Evolutionary conservation across 495 filamentous ascomycete genomes (phyloP).

Genomic region (Lineolata rhizophorae): DNA sequence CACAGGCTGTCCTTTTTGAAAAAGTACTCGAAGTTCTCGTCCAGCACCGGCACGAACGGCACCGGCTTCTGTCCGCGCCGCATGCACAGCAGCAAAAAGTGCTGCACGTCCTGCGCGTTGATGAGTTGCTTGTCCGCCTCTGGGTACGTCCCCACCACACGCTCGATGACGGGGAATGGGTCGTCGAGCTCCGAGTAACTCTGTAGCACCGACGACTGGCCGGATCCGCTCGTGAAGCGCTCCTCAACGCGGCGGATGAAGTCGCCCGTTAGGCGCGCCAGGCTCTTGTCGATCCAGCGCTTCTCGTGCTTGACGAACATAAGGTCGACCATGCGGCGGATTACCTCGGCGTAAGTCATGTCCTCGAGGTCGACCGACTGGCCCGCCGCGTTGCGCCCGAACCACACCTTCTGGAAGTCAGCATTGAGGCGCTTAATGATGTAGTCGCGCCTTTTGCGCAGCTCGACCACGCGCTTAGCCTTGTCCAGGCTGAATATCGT

Average conservation of each 20-base stretch:
- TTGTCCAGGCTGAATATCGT: conserved; percentile 95
- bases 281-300: conserved; percentile 82
- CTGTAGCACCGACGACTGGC: conserved; percentile 56
- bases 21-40: conserved; percentile 92
- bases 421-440: conserved; percentile 97
- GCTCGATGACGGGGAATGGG: conserved; percentile 54
- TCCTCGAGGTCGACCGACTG: conserved; percentile 87
- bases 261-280: conserved; percentile 64
- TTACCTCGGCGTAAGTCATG: conserved; percentile 90
- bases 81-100: conserved; percentile 86
- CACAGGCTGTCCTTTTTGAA: conserved; percentile 99
- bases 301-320: conserved; percentile 90
- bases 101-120: conserved; percentile 90
- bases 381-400: conserved; percentile 66
- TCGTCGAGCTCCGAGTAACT: conserved; percentile 72
- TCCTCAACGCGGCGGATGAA: conserved; percentile 93
- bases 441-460: conserved; percentile 79
- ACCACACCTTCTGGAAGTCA: conserved; percentile 98
- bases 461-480: conserved; percentile 73
- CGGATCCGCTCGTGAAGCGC: conserved; percentile 50
- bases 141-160: conserved; percentile 61
- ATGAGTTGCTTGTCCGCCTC: conserved; percentile 78
- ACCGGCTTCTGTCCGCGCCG: conserved; percentile 88
- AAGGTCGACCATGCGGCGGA: conserved; percentile 83
- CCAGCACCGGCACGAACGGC: conserved; percentile 79